Percentiles rank a stretch among this genome's conserved stretches.
Evolutionary conservation across 257 asterid species (phyloP).

Genomic region (Primulina huaijiensis): DNA sequence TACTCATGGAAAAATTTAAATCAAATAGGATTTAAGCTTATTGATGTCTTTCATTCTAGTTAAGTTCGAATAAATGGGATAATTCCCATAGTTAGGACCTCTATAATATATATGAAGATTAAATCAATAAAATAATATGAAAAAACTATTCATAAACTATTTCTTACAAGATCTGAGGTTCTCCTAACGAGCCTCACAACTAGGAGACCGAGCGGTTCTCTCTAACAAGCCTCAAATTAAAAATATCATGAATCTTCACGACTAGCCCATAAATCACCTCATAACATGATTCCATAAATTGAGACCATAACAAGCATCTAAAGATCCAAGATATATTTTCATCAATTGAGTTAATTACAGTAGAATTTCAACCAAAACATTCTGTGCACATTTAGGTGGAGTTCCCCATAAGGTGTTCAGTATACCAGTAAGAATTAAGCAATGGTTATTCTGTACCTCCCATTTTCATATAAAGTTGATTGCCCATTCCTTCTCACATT

Average conservation of each 20-base stretch:
- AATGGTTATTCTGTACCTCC: conserved; percentile 46
- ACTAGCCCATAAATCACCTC: neutral
- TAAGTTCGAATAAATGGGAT: too few relatives aligned
- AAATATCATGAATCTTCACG: neutral
- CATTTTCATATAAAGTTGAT: conserved; percentile 41
- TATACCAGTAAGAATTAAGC: conserved; percentile 18
- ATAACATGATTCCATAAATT: neutral
- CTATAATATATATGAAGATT: neutral
- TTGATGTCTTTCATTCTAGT: too few relatives aligned
- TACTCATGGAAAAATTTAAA: too few relatives aligned
- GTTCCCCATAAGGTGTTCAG: conserved; percentile 9
- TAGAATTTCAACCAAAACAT: neutral
- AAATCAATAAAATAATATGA: neutral
- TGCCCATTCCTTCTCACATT: conserved; percentile 53
- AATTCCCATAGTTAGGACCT: too few relatives aligned
- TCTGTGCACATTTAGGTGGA: conserved; percentile 1
- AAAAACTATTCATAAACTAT: neutral
- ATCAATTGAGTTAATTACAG: conserved; percentile 11
- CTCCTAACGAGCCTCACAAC: neutral
- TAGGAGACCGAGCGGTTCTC: neutral
- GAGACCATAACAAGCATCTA: conserved; percentile 1
- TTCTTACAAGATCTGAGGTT: neutral
- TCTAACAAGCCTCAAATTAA: neutral
- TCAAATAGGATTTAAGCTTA: too few relatives aligned
- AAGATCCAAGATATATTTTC: conserved; percentile 1